phyloP scores from a whole-genome alignment of 148 eudicot genomes.

The Oxyria digyna region DNA sequence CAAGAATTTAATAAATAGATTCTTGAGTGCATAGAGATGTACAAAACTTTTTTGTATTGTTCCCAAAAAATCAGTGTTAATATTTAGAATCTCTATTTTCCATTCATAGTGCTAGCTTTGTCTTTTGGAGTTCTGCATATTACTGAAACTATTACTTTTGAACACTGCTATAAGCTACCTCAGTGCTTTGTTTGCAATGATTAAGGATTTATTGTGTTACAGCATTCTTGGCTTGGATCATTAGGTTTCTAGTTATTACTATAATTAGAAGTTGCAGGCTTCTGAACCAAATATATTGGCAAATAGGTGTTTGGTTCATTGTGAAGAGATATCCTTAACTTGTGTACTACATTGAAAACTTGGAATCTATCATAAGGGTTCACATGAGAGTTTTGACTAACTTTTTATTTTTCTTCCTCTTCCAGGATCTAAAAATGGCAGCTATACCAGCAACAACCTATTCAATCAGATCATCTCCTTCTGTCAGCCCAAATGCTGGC shows the following conservation, averaged over 20 bases:
- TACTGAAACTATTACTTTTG: no score
- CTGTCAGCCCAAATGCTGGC: constrained; percentile 24
- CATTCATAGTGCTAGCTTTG: background rate
- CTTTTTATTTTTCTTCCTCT: background rate
- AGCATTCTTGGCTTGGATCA: background rate
- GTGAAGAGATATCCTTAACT: background rate
- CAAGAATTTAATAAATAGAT: background rate
- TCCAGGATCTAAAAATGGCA: constrained; percentile 26
- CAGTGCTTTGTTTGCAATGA: background rate
- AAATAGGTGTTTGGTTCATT: background rate
- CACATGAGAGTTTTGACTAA: background rate
- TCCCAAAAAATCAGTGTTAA: background rate
- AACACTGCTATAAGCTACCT: no score
- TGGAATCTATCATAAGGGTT: background rate
- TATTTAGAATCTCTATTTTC: background rate
- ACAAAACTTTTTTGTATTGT: background rate
- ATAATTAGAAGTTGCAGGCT: background rate
- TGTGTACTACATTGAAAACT: background rate
- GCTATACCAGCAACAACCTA: constrained; percentile 40
- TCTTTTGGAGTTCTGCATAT: no score
- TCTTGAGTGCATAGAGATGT: no score
- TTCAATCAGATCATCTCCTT: constrained; percentile 30
- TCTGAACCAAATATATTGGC: background rate
- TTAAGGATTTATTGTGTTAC: background rate
- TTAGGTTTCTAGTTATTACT: background rate